Percentiles rank a stretch among this genome's conserved stretches.
phyloP scores from a whole-genome alignment of 2,329 filamentous ascomycete species.

The Fusarium continuum region DNA sequence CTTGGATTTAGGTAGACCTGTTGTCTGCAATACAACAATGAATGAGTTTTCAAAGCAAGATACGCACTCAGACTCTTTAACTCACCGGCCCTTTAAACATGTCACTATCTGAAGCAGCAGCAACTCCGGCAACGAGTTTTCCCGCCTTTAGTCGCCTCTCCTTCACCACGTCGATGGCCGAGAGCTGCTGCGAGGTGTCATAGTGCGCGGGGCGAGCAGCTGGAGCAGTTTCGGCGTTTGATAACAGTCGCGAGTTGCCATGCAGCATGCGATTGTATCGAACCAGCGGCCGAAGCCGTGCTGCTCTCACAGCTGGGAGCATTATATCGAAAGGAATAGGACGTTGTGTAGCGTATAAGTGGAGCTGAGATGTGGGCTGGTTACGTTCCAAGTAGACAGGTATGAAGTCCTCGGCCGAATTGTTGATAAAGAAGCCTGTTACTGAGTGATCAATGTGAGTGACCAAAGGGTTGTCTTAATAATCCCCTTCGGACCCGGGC shows the following conservation, averaged over 20 bases:
- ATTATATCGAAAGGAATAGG: constrained; percentile 15
- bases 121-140: constrained; percentile 77
- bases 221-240: constrained; percentile 40
- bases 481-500: constrained; percentile 30
- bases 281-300: constrained; percentile 25
- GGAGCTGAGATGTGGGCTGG: not conserved
- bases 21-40: constrained; percentile 40
- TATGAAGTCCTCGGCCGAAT: not conserved
- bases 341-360: constrained; percentile 17
- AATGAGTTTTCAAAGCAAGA: not conserved
- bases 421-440: not conserved
- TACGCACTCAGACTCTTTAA: not conserved
- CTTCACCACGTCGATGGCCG: constrained; percentile 45
- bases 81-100: constrained; percentile 81
- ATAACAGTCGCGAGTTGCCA: constrained; percentile 27
- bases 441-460: not conserved
- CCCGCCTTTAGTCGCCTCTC: constrained; percentile 71
- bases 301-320: constrained; percentile 33
- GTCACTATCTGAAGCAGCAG: constrained; percentile 79
- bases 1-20: constrained; percentile 77
- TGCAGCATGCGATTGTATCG: constrained; percentile 29
- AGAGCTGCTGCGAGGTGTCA: constrained; percentile 36
- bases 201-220: constrained; percentile 39
- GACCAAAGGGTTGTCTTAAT: constrained; percentile 20
- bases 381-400: not conserved